Evolutionary conservation across 495 filamentous ascomycete genomes (phyloP), one percentile per base, ranked within the genome.

Genomic region (Mycothermus thermophilus): DNA sequence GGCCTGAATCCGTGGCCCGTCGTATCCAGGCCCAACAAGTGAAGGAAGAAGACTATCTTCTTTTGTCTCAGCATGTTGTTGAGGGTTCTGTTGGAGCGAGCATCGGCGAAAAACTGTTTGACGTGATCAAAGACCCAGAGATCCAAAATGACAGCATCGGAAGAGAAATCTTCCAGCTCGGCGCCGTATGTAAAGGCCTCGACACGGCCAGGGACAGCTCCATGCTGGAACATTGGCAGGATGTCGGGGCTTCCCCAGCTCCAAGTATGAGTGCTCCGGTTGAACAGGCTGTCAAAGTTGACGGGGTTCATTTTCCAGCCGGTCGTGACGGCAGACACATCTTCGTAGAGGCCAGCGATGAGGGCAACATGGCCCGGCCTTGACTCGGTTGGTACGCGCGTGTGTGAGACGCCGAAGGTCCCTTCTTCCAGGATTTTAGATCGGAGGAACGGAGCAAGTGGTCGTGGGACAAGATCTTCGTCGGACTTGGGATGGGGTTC

Each of bases 211-310:
- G 83, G 81, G n/a, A 79, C 75, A 22, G 90, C 92, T 1, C 92
- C 92, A 42, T 88, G 74, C 51, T 92, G 74, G 51, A 99, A 99
- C 92, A 99, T 99, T 8, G 76, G 83, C 33, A 96, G 61, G 48
- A 99, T 99, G 63, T 99, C 92, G 9, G 88, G 88, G 48, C 88
- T 95, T 6, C 92, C 90, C 92, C 92, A 99, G 55, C 84, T 88
- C 92, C 92, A 99, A 3, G 92, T 96, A 59, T 96, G 92, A 19
- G 80, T 64, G 50, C 87, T 95, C 37, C 80, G 76, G 51, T 99
- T 99, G 71, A 99, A 99, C 8, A 99, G 81, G 46, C 87, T 94
- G 62, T 99, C 92, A 49, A 99, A 99, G 52, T 95, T 83, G 42
- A 99, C 92, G 0, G 92, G 90, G 52, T 99, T 99, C 48, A 95